Evolutionary conservation across 192 early-diverging fungal species (phyloP), one percentile per base, ranked within the genome.

Genomic region (Neocallimastix lanati): DNA sequence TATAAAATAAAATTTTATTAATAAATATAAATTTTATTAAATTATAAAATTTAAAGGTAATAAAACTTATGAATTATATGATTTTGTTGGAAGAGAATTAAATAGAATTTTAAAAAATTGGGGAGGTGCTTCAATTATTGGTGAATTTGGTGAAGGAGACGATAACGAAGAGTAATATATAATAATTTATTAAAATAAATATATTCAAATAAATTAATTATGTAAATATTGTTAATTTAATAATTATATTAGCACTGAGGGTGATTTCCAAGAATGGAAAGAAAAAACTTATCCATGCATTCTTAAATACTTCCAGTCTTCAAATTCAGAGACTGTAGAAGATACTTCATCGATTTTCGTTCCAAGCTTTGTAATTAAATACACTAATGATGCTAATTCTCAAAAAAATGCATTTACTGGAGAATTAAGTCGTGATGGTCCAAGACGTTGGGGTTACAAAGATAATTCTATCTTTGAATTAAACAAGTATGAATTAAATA

Each of bases 201-300:
- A n/a, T n/a, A n/a, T n/a, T n/a, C n/a, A n/a, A n/a, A n/a, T n/a
- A n/a, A n/a, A n/a, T n/a, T n/a, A n/a, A n/a, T n/a, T n/a, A n/a
- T n/a, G n/a, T n/a, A n/a, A n/a, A n/a, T n/a, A n/a, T n/a, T n/a
- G n/a, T n/a, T n/a, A n/a, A n/a, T n/a, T n/a, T n/a, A n/a, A n/a
- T n/a, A n/a, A n/a, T n/a, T n/a, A n/a, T n/a, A n/a, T n/a, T n/a
- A 94, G 92, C 80, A 85, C 98, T 78, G 98, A 99, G 84, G 98
- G 97, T 80, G 96, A 99, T 83, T 99, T 96, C 83, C 83, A 96
- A 33, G 90, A 91, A 58, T 99, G 98, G 98, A 96, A 97, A 87
- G 93, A 94, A 13, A 87, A 89, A 37, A 90, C 93, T 81, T 88
- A 96, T 89, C 91, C 90, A 58, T 89, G 88, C 76, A 88, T 96